Evolutionary conservation across 2,329 filamentous ascomycete genomes (phyloP), one percentile per base, ranked within the genome.

Genomic region (Colletotrichum spinosum): DNA sequence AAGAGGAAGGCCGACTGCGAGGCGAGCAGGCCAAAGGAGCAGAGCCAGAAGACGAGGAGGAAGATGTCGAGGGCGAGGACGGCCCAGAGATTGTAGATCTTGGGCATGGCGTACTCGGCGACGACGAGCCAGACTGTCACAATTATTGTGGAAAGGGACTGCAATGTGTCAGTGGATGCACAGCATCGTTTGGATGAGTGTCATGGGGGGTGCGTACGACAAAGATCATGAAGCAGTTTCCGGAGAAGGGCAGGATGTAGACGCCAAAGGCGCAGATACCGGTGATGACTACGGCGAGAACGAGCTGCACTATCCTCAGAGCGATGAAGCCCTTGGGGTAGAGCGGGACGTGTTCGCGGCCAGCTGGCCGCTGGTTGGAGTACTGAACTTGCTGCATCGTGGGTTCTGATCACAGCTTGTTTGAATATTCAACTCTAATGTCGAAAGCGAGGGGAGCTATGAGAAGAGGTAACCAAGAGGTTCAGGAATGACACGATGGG

Each of bases 31-130:
- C 77, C 79, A 45, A 84, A 81, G 1, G 79, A 76, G 55, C 75
- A 69, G 41, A 85, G 74, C 86, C 85, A 88, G 72, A 88, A 83
- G 60, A 88, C 65, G 57, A 84, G 71, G 37, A 84, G 79, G 61
- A 83, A 78, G 17, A 83, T 78, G 67, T 88, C 85, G 42, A 88
- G 75, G 25, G 76, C 77, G 4, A 88, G 73, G 8, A 84, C 77
- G 34, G 82, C 82, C 80, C 83, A 86, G 74, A 84, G 65, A 73
- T 87, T 88, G 74, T 83, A 86, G 17, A 78, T 69, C 2, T 72
- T 72, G n/a, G 79, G 76, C 1, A 75, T 71, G 25, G 75, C 76
- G 42, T 75, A 77, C 46, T 79, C 75, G n/a, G 81, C 78, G 13
- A 82, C 73, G 10, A 86, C 71, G 55, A 80, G 75, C 75, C 86